A percentile compares a stretch with the other conserved stretches of the same genome.
Evolutionary conservation across 208 protist species (phyloP).

Genomic region (Crithidia fasciculata): DNA sequence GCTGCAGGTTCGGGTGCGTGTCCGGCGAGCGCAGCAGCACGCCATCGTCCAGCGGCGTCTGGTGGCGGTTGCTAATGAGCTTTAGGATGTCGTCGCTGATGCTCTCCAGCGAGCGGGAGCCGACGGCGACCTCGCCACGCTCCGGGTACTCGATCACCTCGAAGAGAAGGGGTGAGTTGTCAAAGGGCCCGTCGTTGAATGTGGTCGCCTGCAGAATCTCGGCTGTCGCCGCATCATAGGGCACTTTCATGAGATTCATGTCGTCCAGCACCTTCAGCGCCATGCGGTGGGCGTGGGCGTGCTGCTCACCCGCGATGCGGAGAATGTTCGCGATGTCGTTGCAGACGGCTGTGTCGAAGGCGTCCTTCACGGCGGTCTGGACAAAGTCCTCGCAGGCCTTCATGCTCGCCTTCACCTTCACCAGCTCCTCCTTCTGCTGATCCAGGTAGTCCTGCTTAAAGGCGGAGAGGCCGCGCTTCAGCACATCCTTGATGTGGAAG

Average conservation of each 20-base stretch:
- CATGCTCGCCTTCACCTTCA: conserved; percentile 72
- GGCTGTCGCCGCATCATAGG: conserved; percentile 73
- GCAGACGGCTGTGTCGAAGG: conserved; percentile 76
- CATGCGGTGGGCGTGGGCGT: conserved; percentile 73
- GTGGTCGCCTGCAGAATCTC: conserved; percentile 69
- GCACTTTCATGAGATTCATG: conserved; percentile 85
- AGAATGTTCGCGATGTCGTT: conserved; percentile 91
- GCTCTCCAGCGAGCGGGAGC: conserved; percentile 51
- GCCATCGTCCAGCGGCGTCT: conserved; percentile 85
- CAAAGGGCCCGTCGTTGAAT: conserved; percentile 86
- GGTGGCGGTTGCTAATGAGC: conserved; percentile 85
- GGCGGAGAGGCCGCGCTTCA: conserved; percentile 85
- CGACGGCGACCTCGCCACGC: conserved; percentile 84
- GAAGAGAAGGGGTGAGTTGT: conserved; percentile 89
- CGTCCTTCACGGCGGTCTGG: conserved; percentile 46
- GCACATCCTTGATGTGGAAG: conserved; percentile 90
- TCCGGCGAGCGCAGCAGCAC: conserved; percentile 63
- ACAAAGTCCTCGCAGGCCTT: conserved; percentile 73
- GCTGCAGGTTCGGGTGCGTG: conserved; percentile 87
- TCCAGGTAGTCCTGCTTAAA: conserved; percentile 92
- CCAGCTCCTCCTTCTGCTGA: conserved; percentile 73
- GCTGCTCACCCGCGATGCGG: conserved; percentile 80
- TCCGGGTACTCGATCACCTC: conserved; percentile 90
- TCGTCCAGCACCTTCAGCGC: conserved; percentile 83
- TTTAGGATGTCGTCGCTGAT: conserved; percentile 69